Evolutionary conservation across 306 rosid species (phyloP).

Genomic region (Corylus heterophylla): DNA sequence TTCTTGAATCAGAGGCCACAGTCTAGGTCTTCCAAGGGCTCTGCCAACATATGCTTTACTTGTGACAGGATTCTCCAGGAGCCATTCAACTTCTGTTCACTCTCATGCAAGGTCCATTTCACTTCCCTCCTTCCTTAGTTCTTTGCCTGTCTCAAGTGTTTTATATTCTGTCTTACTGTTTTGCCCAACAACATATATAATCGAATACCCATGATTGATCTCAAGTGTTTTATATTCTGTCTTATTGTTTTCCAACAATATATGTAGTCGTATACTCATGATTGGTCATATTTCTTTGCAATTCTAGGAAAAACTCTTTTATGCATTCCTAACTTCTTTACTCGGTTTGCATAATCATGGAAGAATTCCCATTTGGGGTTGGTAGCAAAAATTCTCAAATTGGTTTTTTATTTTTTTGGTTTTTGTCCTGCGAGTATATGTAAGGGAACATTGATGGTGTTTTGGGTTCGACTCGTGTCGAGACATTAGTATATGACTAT

Average conservation of each 20-base stretch:
- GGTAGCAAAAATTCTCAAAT: not conserved
- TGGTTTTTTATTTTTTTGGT: not conserved
- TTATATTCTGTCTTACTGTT: not conserved
- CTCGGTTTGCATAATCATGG: not conserved
- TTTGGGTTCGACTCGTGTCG: no score
- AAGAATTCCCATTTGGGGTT: not conserved
- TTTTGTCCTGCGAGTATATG: no score
- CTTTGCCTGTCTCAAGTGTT: not conserved
- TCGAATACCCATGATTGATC: not conserved
- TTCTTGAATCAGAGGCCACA: conserved; percentile 94
- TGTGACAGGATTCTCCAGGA: conserved; percentile 94
- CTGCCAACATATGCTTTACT: conserved; percentile 77
- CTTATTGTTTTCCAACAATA: not conserved
- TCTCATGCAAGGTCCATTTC: conserved; percentile 84
- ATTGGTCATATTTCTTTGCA: not conserved
- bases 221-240: not conserved
- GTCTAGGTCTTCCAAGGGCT: conserved; percentile 68
- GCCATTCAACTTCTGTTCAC: conserved; percentile 89
- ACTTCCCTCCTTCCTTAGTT: not conserved
- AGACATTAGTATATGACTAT: no score
- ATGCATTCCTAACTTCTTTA: not conserved
- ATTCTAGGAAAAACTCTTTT: not conserved
- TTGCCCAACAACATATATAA: not conserved
- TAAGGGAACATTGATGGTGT: no score
- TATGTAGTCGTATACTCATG: not conserved